These are phyloP conservation scores for Camellia sinensis DNA, from an alignment of 148 eudicot genomes.

Conservation along the genomic window DNA sequence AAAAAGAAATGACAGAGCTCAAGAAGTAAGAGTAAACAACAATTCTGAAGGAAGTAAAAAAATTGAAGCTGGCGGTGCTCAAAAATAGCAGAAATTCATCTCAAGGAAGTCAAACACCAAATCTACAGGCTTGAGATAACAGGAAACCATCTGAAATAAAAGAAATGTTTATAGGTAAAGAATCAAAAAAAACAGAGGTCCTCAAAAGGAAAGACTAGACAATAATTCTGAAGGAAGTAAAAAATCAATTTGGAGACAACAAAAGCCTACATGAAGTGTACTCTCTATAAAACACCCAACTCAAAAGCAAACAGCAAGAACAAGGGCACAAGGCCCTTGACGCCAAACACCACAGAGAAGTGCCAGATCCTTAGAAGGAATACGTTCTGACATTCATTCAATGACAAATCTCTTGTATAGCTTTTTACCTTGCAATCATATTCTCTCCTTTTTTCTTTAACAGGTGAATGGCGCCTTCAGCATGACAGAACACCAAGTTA, in stretches of 20 bases:
- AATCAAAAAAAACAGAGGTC: not conserved
- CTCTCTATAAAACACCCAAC: not conserved
- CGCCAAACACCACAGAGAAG: constrained; percentile 24
- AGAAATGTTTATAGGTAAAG: not conserved
- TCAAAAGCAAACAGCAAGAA: not conserved
- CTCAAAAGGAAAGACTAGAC: constrained; percentile 1
- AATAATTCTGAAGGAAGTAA: not conserved
- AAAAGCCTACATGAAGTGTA: not conserved
- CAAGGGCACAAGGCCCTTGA: constrained; percentile 11
- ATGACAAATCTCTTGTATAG: constrained; percentile 44
- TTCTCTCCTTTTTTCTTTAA: constrained; percentile 91
- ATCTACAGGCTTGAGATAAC: not conserved
- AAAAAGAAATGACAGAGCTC: not conserved
- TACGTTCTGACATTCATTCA: constrained; percentile 31
- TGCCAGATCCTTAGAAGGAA: constrained; percentile 17
- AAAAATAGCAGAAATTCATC: not conserved
- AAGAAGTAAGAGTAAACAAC: not conserved
- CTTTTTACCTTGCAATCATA: constrained; percentile 97
- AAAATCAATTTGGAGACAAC: not conserved
- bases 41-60: not conserved
- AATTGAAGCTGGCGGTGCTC: not conserved
- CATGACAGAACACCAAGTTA: constrained; percentile 86
- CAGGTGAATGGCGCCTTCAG: constrained; percentile 99
- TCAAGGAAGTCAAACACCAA: not conserved
- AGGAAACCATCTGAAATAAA: not conserved